Conservation (phyloP, 805 yeast genomes). For the Cyberlindnera euphorbiae region DNA sequence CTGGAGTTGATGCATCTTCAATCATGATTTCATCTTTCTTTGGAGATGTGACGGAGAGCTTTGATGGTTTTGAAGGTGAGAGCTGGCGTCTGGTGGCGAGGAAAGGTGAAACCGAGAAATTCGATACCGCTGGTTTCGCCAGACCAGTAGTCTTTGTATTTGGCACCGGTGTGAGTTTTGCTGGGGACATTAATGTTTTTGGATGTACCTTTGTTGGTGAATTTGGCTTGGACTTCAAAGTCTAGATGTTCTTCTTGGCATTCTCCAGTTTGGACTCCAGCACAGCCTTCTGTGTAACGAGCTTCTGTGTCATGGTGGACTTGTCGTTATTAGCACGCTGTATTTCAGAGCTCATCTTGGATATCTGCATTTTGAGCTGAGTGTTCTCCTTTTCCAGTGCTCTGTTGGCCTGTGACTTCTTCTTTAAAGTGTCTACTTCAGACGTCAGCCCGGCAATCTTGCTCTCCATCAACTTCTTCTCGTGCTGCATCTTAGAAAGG, state of each 20-base stretch:
- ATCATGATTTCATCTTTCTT: neutral
- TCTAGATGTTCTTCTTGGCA: constrained; percentile 29
- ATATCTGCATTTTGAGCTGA: constrained; percentile 31
- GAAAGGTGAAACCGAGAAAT: constrained; percentile 23
- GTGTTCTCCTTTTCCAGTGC: constrained; percentile 27
- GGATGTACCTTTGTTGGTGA: constrained; percentile 9
- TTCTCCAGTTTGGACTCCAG: constrained; percentile 32
- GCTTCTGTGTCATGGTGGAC: constrained; percentile 28
- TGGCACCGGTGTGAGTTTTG: constrained; percentile 9
- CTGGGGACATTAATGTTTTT: constrained; percentile 14
- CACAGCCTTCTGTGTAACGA: constrained; percentile 30
- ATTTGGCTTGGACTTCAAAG: constrained; percentile 18
- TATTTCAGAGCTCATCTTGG: constrained; percentile 30
- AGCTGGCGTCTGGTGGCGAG: constrained; percentile 13
- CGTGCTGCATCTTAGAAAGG: constrained; percentile 17
- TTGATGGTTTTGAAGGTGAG: too few relatives aligned
- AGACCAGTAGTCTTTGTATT: constrained; percentile 4
- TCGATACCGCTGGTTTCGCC: constrained; percentile 13
- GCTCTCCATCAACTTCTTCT: constrained; percentile 21
- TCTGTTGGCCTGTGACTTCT: constrained; percentile 15
- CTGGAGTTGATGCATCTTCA: constrained; percentile 14
- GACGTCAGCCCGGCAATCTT: constrained; percentile 13
- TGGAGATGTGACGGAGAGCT: too few relatives aligned
- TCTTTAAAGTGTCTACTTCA: constrained; percentile 25
- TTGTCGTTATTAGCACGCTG: constrained; percentile 27